Base-by-base conservation (phyloP, 345 rosid species). In the Barbarea vulgaris region DNA sequence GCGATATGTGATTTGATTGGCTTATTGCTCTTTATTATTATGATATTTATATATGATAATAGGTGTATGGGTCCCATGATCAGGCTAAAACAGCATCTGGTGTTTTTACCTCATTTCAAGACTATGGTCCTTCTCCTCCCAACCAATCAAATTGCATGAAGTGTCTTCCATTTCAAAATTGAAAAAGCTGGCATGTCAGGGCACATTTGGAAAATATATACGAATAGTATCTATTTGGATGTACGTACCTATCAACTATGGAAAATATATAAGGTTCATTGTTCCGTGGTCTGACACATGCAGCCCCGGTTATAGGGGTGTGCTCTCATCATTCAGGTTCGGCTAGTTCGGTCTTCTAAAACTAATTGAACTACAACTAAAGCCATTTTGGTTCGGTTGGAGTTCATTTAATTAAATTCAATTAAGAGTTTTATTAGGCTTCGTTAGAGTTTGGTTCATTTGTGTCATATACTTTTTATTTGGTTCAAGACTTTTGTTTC, bases 101-200 rank as follows among this genome's bases (percentile, higher is more conserved):
- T 76, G 80, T 77, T 70, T 77, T 77, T 70, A 64, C 67, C 72
- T 55, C 52, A 70, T 47, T 64, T 70, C 67, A 56, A 77, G 65
- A 63, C 61, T 15, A 70, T 56, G 67, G 80, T 77, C 76, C 67
- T 25, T 63, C 27, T 44, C 60, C 52, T 63, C 30, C 33, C 28
- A 37, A 48, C 80, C 72, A 77, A 71, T 64, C 36, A 48, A 4
- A 71, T 36, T 56, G 72, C 36, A 55, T 28, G 46, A 71, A 71
- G 77, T 77, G 77, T 77, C 77, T 62, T 77, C 72, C 55, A 70
- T 70, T 77, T 70, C 66, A 68, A 77, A 64, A 2, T 71, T 52
- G 36, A 47, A 56, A 77, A 64, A 42, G 72, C 67, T 71, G 81
- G 54, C 76, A 56, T 71, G 67, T 71, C 81, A 77, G 76, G 13